These are phyloP conservation scores for Russula olivacea DNA, from an alignment of 768 basidiomycete genomes.

Conservation along the genomic window DNA sequence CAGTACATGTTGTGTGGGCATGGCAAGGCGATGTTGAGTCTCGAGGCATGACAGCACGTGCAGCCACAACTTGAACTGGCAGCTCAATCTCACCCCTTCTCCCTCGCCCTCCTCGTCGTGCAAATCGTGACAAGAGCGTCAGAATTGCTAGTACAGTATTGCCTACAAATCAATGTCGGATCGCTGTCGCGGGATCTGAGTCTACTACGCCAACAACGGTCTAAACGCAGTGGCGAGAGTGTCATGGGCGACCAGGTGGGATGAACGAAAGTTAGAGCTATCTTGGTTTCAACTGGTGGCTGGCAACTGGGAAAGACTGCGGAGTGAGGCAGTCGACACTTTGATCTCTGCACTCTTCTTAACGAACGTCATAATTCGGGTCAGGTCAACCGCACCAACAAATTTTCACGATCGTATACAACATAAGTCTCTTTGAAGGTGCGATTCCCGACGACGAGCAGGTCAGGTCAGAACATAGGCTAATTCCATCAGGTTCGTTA, in stretches of 20 bases:
- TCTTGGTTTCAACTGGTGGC: too few species aligned
- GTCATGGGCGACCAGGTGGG: too few species aligned
- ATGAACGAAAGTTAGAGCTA: too few species aligned
- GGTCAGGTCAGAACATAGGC: constrained; percentile 19
- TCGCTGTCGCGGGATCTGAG: too few species aligned
- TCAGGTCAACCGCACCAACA: constrained; percentile 8
- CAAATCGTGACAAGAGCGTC: neutral
- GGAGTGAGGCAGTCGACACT: constrained; percentile 5
- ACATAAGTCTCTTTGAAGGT: constrained; percentile 28
- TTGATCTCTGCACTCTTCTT: constrained; percentile 31
- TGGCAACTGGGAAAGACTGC: too few species aligned
- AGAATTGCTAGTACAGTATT: constrained; percentile 9
- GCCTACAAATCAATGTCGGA: neutral
- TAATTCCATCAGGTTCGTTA: neutral
- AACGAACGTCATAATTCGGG: constrained; percentile 24
- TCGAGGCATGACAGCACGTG: too few species aligned
- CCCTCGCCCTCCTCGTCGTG: neutral
- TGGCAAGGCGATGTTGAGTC: neutral
- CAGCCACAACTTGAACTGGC: too few species aligned
- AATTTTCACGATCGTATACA: constrained; percentile 23
- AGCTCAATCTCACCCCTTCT: too few species aligned
- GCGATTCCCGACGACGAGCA: constrained; percentile 24
- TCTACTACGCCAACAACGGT: too few species aligned
- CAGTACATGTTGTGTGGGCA: neutral
- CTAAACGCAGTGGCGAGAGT: too few species aligned